phyloP scores from a whole-genome alignment of 352 stramenopile genomes.

The Blastocystis sp. region DNA sequence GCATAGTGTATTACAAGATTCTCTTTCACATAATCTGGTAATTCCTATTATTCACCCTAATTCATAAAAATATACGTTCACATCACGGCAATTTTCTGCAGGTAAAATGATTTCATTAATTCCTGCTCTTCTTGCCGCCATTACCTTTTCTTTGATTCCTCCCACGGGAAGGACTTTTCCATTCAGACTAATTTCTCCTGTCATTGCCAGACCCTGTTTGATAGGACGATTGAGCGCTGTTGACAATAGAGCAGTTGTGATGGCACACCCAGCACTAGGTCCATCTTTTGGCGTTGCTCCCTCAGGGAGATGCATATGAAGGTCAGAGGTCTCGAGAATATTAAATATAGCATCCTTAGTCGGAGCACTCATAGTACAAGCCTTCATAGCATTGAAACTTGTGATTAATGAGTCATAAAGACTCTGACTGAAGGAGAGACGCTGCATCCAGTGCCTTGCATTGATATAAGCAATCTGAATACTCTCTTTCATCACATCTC shows the following conservation, averaged over 20 bases:
- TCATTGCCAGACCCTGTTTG: constrained; percentile 93
- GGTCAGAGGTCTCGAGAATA: constrained; percentile 74
- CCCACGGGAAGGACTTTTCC: constrained; percentile 96
- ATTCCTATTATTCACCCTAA: constrained; percentile 71
- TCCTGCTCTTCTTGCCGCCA: constrained; percentile 89
- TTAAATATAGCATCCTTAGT: constrained; percentile 28
- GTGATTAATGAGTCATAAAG: constrained; percentile 62
- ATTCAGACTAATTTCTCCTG: constrained; percentile 89
- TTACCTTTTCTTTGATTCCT: constrained; percentile 98
- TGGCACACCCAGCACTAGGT: constrained; percentile 92
- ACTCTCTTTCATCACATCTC: constrained; percentile 96
- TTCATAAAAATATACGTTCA: constrained; percentile 75
- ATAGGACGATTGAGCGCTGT: constrained; percentile 75
- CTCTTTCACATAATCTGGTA: constrained; percentile 92
- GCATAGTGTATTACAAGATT: constrained; percentile 92
- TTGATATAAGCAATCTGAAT: constrained; percentile 93
- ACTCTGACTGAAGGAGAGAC: constrained; percentile 1
- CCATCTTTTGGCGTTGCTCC: constrained; percentile 97
- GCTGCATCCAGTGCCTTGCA: constrained; percentile 72
- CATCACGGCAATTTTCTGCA: constrained; percentile 89
- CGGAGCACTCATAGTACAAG: background rate
- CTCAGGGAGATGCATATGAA: constrained; percentile 97
- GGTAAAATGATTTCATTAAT: constrained; percentile 90
- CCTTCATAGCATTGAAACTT: constrained; percentile 57
- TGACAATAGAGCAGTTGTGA: constrained; percentile 90